Evolutionary conservation across 306 rosid genomes (phyloP).

Genomic region (Quercus robur): DNA sequence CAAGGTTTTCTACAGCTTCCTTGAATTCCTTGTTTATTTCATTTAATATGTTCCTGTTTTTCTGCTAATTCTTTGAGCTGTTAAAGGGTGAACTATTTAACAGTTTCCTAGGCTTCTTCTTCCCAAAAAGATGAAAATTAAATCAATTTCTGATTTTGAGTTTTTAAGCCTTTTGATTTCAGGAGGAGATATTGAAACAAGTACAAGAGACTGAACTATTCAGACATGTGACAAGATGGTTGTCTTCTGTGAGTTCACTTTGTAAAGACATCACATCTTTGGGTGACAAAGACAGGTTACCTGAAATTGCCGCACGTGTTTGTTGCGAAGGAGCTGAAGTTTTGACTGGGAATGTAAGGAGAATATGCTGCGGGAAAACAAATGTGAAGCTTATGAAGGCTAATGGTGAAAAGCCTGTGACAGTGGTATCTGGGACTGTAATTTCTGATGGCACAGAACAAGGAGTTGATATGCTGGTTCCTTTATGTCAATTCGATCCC

Average conservation of each 20-base stretch:
- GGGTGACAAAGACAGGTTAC: conserved; percentile 31
- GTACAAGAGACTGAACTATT: conserved; percentile 63
- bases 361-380: conserved; percentile 44
- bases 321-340: conserved; percentile 73
- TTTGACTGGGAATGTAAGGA: conserved; percentile 36
- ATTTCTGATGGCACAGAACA: conserved; percentile 48
- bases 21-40: conserved; percentile 8
- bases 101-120: conserved; percentile 7
- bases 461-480: conserved; percentile 68
- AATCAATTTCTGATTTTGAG: conserved; percentile 15
- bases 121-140: background rate
- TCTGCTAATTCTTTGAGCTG: background rate
- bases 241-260: conserved; percentile 36
- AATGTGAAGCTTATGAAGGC: conserved; percentile 40
- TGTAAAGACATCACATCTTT: conserved; percentile 28
- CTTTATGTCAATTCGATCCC: conserved; percentile 41
- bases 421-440: conserved; percentile 71
- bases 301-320: conserved; percentile 50
- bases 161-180: conserved; percentile 38
- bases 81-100: conserved; percentile 2
- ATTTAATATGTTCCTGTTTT: background rate
- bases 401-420: conserved; percentile 44
- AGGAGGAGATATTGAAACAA: conserved; percentile 75
- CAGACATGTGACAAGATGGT: conserved; percentile 55
- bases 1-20: conserved; percentile 46